Percentiles rank a stretch among this genome's conserved stretches.
These are phyloP conservation scores for Epichloe sp. DNA, from an alignment of 2,329 filamentous ascomycete genomes.

Conservation along the genomic window DNA sequence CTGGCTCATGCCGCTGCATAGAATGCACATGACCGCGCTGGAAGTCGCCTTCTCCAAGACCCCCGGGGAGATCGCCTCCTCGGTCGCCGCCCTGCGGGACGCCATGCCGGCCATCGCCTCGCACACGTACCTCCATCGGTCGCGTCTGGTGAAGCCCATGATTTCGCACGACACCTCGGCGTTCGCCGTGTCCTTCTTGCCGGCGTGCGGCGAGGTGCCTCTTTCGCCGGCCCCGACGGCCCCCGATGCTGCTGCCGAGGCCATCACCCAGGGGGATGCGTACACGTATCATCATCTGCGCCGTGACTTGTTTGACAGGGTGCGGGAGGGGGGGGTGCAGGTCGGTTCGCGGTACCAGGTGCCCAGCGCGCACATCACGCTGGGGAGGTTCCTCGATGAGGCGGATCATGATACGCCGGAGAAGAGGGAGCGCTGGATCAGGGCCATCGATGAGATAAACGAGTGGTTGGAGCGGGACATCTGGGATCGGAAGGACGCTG, in stretches of 20 bases:
- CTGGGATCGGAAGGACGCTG: conserved; percentile 43
- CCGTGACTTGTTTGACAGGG: conserved; percentile 57
- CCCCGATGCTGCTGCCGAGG: conserved; percentile 20
- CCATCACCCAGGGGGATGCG: conserved; percentile 38
- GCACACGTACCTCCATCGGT: conserved; percentile 52
- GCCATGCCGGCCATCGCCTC: conserved; percentile 48
- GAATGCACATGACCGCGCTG: conserved; percentile 73
- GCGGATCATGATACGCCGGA: conserved; percentile 47
- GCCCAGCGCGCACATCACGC: conserved; percentile 78
- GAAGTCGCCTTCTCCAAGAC: conserved; percentile 76
- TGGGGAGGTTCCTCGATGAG: conserved; percentile 64
- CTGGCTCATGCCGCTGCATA: conserved; percentile 73
- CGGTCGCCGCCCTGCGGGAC: conserved; percentile 45
- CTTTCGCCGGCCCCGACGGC: conserved; percentile 25
- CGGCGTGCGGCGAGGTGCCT: conserved; percentile 48
- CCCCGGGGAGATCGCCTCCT: conserved; percentile 46
- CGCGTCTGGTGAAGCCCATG: conserved; percentile 68
- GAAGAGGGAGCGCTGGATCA: conserved; percentile 52
- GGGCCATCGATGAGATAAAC: conserved; percentile 65
- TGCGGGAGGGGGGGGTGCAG: conserved; percentile 49
- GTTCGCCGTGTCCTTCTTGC: conserved; percentile 76
- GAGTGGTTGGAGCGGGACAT: conserved; percentile 55
- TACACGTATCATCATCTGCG: conserved; percentile 91
- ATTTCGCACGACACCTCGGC: conserved; percentile 77
- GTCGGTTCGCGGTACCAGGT: conserved; percentile 75